Evolutionary conservation across 192 early-diverging fungal species (phyloP).

Genomic region (Coemansia sp.): DNA sequence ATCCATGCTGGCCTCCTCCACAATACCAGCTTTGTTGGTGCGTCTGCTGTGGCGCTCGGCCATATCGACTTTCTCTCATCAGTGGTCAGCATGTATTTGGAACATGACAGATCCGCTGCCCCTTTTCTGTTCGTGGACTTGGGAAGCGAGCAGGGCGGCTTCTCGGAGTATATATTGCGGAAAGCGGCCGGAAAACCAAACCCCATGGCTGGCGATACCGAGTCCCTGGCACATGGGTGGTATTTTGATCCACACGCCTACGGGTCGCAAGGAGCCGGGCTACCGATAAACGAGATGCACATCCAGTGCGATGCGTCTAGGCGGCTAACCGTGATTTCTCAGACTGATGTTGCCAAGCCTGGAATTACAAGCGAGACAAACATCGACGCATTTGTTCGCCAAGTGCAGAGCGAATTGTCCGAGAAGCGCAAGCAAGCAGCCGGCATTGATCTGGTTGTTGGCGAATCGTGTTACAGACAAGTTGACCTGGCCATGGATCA

Average conservation of each 20-base stretch:
- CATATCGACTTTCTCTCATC: conserved; percentile 30
- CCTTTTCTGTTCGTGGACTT: conserved; percentile 33
- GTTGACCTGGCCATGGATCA: conserved; percentile 6
- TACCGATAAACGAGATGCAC: background rate
- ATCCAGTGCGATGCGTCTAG: background rate
- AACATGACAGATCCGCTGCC: background rate
- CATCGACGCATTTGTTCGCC: conserved; percentile 29
- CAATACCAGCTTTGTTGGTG: conserved; percentile 1
- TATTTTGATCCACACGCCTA: conserved; percentile 15
- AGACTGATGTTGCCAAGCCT: background rate
- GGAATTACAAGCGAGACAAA: background rate
- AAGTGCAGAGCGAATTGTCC: conserved; percentile 2
- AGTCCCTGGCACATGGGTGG: conserved; percentile 24
- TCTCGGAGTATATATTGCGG: conserved; percentile 41
- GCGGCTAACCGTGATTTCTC: background rate
- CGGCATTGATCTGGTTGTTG: conserved; percentile 45
- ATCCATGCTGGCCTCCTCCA: conserved; percentile 22
- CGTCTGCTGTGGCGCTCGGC: conserved; percentile 26
- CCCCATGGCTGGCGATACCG: background rate
- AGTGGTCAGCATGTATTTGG: conserved; percentile 26
- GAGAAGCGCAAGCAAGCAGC: background rate
- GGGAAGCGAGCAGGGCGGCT: conserved; percentile 22
- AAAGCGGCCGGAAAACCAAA: background rate
- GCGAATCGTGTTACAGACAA: conserved; percentile 3
- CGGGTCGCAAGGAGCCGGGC: background rate